These are phyloP conservation scores for Pythium guiyangense DNA, from an alignment of 352 stramenopile genomes.

Conservation along the genomic window DNA sequence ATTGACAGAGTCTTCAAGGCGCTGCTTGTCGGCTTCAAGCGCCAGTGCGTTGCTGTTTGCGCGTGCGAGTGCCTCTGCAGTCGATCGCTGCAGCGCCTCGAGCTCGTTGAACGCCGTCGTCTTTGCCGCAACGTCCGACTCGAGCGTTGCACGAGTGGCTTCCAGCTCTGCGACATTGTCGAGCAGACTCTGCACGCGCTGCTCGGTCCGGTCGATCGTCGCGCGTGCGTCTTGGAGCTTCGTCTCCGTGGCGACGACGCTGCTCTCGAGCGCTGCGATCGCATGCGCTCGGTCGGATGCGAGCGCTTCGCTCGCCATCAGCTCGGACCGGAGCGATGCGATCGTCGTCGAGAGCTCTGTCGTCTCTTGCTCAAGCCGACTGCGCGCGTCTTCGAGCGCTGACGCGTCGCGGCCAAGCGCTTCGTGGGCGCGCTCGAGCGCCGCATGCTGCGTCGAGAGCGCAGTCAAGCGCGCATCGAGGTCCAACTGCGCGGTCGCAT, in stretches of 20 bases:
- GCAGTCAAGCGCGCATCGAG: conserved; percentile 33
- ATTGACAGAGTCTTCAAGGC: too few species aligned
- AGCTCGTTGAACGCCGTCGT: too few species aligned
- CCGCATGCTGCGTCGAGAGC: conserved; percentile 19
- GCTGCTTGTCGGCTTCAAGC: too few species aligned
- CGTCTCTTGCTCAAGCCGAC: not conserved
- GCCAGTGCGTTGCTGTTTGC: too few species aligned
- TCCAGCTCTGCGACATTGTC: too few species aligned
- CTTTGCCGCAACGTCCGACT: not conserved
- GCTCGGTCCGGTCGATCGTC: not conserved
- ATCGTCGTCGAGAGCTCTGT: not conserved
- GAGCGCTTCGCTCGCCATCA: not conserved
- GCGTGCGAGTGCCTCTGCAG: too few species aligned
- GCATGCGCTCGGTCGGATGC: not conserved
- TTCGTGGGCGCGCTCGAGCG: conserved; percentile 1
- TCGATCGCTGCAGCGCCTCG: too few species aligned
- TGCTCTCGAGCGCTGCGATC: conserved; percentile 1
- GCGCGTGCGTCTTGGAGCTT: not conserved
- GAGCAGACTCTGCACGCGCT: not conserved
- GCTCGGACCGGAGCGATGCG: not conserved
- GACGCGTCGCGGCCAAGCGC: not conserved
- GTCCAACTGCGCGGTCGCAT: conserved; percentile 23
- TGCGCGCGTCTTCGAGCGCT: not conserved
- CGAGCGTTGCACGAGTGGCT: not conserved
- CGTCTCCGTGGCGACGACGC: not conserved